A percentile compares a stretch with the other conserved stretches of the same genome.
Conservation (phyloP, 2,329 filamentous ascomycete species). For the Bipolaris oryzae region DNA sequence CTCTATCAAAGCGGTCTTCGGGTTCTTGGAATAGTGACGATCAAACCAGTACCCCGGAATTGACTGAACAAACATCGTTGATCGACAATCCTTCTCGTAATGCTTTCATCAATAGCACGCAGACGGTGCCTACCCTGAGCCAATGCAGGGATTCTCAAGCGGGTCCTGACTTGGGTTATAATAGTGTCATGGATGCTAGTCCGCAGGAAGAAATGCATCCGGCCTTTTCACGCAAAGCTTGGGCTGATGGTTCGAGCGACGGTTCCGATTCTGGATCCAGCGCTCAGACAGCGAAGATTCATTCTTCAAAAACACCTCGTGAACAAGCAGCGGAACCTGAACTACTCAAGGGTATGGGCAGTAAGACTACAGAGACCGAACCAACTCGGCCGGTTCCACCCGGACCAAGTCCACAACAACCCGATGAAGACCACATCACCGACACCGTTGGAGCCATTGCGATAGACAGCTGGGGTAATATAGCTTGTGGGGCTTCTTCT, state of each 20-base stretch:
- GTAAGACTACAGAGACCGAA: slow-evolving; percentile 19
- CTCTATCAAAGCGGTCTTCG: slow-evolving; percentile 26
- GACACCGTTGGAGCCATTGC: slow-evolving; percentile 97
- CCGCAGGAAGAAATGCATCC: slow-evolving; percentile 14
- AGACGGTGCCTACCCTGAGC: slow-evolving; percentile 46
- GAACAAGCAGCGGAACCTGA: slow-evolving; percentile 8
- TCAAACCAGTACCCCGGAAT: slow-evolving; percentile 22
- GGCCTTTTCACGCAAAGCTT: slow-evolving; percentile 24
- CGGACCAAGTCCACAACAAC: slow-evolving; percentile 1
- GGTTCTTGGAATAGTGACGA: slow-evolving; percentile 27
- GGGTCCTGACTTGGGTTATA: slow-evolving; percentile 9
- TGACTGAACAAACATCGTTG: slow-evolving; percentile 16
- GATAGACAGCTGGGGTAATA: slow-evolving; percentile 81
- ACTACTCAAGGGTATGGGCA: slow-evolving; percentile 10
- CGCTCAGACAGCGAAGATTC: slow-evolving; percentile 30
- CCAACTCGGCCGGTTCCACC: slow-evolving; percentile 9
- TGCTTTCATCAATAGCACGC: slow-evolving; percentile 53
- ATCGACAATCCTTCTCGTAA: slow-evolving; percentile 43
- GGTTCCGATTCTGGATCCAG: slow-evolving; percentile 37
- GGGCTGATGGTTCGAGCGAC: slow-evolving; percentile 49
- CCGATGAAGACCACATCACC: slow-evolving; percentile 69
- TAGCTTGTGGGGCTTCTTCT: slow-evolving; percentile 94
- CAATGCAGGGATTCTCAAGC: slow-evolving; percentile 19
- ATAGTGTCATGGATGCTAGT: slow-evolving; percentile 24
- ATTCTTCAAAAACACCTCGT: slow-evolving; percentile 20